Conservation (phyloP, 805 yeast species). For the Suhomyces sp. region DNA sequence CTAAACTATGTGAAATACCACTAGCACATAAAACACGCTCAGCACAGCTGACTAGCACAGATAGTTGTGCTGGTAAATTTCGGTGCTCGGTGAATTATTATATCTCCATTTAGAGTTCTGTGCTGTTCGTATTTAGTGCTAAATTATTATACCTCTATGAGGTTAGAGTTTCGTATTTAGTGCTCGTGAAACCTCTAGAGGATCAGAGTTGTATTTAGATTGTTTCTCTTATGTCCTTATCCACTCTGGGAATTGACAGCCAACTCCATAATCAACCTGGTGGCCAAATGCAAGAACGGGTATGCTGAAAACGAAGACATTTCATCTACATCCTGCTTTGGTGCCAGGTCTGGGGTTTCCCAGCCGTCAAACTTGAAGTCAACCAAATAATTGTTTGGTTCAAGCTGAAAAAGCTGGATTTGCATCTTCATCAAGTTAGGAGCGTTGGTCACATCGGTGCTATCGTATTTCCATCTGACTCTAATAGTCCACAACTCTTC, state of each 20-base stretch:
- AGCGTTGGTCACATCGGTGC: constrained; percentile 32
- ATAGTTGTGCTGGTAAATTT: too few relatives aligned
- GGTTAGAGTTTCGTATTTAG: not conserved
- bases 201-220: not conserved
- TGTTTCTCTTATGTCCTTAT: not conserved
- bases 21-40: too few relatives aligned
- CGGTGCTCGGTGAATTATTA: too few relatives aligned
- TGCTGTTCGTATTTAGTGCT: not conserved
- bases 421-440: constrained; percentile 95
- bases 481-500: constrained; percentile 95
- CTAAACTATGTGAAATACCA: not conserved
- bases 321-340: constrained; percentile 53
- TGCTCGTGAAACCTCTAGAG: not conserved
- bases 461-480: constrained; percentile 82
- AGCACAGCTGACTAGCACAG: too few relatives aligned
- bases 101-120: not conserved
- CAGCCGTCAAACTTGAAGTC: constrained; percentile 98
- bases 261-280: constrained; percentile 89
- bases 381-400: constrained; percentile 91
- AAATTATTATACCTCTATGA: not conserved
- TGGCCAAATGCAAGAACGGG: constrained; percentile 90
- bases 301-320: constrained; percentile 92
- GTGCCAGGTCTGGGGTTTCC: constrained; percentile 52
- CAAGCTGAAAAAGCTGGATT: constrained; percentile 91
- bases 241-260: constrained; percentile 85